Base-by-base conservation (phyloP, 148 eudicot genomes). In the Silene latifolia region DNA sequence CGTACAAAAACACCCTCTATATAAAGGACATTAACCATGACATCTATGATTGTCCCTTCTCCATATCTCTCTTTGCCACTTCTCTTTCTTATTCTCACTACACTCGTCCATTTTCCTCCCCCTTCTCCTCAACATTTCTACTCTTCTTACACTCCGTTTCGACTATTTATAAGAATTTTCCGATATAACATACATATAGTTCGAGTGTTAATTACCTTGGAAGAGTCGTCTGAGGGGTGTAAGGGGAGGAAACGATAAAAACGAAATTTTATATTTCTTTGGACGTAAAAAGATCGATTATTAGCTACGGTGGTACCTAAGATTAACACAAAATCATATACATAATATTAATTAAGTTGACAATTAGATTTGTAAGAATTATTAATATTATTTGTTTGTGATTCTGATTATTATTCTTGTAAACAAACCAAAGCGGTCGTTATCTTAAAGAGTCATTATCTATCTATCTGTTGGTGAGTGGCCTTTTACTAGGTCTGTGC, bases 21-120 rank as follows among this genome's bases (percentile, higher is more conserved):
- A 70, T 70, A 70, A 70, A 18, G 60, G 61, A 70, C 73, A 51
- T 15, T 35, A 13, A 14, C 14, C 9, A 46, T 47, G 57, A 69
- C 72, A 69, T 69, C 9, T 69, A 19, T 48, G 29, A 12, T 46
- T 75, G 78, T 67, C 35, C 70, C 69, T 5, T 76, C 51, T 58
- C 78, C 24, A 21, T 12, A 75, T 54, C 61, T 66, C 62, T n/a
- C n/a, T n/a, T 67, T 75, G 78, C 63, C 78, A 75, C 73, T 67
- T 76, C 44, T 75, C 78, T 67, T 44, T 73, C 60, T 64, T 6
- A 5, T 54, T 19, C 8, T 58, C 56, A 69, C 73, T 56, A 57
- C 78, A 68, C 78, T 76, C 78, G 78, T 76, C 78, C 21, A 9
- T 19, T 56, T 5, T 44, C 44, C 44, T 56, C 56, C 61, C 62